Conservation (phyloP, 2,329 filamentous ascomycete genomes). For the Lecanicillium sp. region DNA sequence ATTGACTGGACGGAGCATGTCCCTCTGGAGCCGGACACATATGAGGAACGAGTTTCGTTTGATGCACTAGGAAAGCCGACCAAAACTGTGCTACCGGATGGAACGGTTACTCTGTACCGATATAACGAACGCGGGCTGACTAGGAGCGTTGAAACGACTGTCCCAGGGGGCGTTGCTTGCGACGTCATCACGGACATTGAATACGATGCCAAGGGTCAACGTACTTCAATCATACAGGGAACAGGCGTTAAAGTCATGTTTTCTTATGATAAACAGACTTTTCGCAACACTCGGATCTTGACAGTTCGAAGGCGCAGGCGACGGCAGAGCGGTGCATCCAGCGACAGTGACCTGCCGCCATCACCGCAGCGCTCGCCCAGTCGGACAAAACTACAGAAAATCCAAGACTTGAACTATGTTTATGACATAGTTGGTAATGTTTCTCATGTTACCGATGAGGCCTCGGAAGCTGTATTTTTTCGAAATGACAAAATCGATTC, state of each 20-base stretch:
- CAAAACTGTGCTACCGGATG: conserved; percentile 5
- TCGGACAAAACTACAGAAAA: background rate
- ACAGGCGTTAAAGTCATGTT: conserved; percentile 1
- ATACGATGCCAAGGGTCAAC: conserved; percentile 7
- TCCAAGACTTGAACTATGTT: conserved; percentile 14
- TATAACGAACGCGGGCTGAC: conserved; percentile 5
- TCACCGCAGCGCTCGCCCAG: background rate
- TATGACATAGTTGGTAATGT: conserved; percentile 14
- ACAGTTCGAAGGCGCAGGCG: conserved; percentile 1
- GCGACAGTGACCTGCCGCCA: background rate
- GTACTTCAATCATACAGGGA: background rate
- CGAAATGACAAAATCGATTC: conserved; percentile 12
- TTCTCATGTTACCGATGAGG: conserved; percentile 12
- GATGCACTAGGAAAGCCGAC: conserved; percentile 7
- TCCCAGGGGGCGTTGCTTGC: background rate
- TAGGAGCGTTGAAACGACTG: background rate
- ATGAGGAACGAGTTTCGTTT: conserved; percentile 1
- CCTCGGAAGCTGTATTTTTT: conserved; percentile 16
- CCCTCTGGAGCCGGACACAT: background rate
- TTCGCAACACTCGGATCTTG: conserved; percentile 1
- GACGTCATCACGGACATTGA: conserved; percentile 3
- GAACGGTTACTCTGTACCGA: conserved; percentile 1
- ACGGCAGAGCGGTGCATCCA: background rate
- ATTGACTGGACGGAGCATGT: conserved; percentile 4
- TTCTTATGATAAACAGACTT: conserved; percentile 1